Evolutionary conservation across 768 basidiomycete genomes (phyloP).

Genomic region (Holtermanniella nyarrowii): DNA sequence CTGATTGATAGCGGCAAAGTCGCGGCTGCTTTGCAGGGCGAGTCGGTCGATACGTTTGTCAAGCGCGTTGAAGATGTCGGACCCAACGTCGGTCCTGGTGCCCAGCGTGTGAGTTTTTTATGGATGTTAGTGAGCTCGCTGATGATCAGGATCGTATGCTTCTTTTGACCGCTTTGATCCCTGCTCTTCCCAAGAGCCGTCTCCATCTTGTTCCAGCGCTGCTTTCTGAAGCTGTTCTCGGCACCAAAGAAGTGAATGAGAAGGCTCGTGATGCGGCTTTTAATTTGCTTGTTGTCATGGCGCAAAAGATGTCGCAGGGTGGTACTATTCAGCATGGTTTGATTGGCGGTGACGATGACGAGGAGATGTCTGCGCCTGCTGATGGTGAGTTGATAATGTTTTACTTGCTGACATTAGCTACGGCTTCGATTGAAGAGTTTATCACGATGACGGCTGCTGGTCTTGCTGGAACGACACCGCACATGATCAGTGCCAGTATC

Average conservation of each 20-base stretch:
- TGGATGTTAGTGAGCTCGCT: not conserved
- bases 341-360: conserved; percentile 48
- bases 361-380: conserved; percentile 36
- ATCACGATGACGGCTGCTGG: conserved; percentile 96
- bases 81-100: conserved; percentile 62
- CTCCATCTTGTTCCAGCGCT: conserved; percentile 78
- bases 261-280: conserved; percentile 82
- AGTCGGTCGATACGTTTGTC: conserved; percentile 52
- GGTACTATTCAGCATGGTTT: conserved; percentile 68
- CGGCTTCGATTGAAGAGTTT: conserved; percentile 57
- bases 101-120: conserved; percentile 59
- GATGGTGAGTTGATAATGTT: conserved; percentile 15
- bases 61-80: conserved; percentile 56
- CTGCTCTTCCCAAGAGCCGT: conserved; percentile 55
- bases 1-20: conserved; percentile 58
- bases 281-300: conserved; percentile 82
- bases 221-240: conserved; percentile 86
- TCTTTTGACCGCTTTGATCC: conserved; percentile 60
- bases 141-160: conserved; percentile 63
- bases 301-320: conserved; percentile 76
- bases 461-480: conserved; percentile 80
- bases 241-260: conserved; percentile 93
- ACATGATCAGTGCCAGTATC: conserved; percentile 96
- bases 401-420: conserved; percentile 42
- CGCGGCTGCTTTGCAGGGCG: conserved; percentile 10